These are phyloP conservation scores for Brassica cretica DNA, from an alignment of 345 rosid genomes.

Conservation along the genomic window DNA sequence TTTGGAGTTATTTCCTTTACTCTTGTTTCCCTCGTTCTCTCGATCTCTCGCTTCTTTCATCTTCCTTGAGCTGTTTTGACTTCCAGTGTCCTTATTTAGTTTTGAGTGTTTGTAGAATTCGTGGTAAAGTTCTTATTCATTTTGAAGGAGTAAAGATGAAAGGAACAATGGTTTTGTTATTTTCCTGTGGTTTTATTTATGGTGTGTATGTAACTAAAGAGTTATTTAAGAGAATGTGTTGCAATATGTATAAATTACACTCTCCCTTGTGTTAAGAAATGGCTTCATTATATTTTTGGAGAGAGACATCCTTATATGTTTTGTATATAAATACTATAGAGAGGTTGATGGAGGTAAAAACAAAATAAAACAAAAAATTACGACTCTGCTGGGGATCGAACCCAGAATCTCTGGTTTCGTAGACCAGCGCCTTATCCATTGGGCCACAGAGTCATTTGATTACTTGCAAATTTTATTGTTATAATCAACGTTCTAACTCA, in stretches of 20 bases:
- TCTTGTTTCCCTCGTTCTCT: too few species aligned
- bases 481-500: too few species aligned
- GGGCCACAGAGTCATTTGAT: constrained; percentile 39
- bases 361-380: background rate
- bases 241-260: constrained; percentile 28
- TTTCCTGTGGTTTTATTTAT: background rate
- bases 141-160: background rate
- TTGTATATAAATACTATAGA: background rate
- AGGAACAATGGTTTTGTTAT: constrained; percentile 1
- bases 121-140: background rate
- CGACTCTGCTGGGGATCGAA: constrained; percentile 93
- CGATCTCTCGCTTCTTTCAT: too few species aligned
- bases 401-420: constrained; percentile 92
- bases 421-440: constrained; percentile 94
- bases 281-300: background rate
- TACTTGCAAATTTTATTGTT: too few species aligned
- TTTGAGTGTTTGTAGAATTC: background rate
- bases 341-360: background rate
- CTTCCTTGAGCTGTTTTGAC: too few species aligned
- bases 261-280: background rate
- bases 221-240: constrained; percentile 16
- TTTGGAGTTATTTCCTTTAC: too few species aligned
- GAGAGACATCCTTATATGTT: background rate
- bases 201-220: too few species aligned
- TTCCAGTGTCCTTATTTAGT: background rate